These are phyloP conservation scores for Amauroascus niger DNA, from an alignment of 2,329 filamentous ascomycete genomes.

Conservation along the genomic window DNA sequence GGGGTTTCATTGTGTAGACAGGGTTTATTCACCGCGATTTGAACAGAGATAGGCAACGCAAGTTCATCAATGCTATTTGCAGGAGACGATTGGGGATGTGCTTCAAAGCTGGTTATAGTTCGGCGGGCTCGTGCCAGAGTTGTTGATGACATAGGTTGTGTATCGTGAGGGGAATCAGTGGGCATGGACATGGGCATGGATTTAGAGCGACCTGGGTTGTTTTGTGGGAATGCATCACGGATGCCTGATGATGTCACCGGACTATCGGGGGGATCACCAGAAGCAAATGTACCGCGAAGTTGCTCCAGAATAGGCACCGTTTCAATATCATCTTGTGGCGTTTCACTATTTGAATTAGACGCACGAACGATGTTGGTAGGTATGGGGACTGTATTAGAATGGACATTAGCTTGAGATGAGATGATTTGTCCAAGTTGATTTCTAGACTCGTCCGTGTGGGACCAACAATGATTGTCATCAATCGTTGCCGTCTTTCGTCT, in stretches of 20 bases:
- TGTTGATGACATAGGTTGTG: slow-evolving; percentile 33
- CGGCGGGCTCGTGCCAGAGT: slow-evolving; percentile 19
- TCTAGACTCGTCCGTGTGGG: neutral
- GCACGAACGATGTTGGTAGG: neutral
- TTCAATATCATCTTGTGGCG: neutral
- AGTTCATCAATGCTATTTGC: slow-evolving; percentile 24
- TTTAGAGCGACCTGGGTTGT: slow-evolving; percentile 20
- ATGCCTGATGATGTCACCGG: neutral
- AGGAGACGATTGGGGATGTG: slow-evolving; percentile 16
- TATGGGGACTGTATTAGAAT: neutral
- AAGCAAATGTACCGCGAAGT: neutral
- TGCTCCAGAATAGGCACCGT: neutral
- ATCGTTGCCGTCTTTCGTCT: slow-evolving; percentile 5
- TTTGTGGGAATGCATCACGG: neutral
- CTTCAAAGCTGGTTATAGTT: slow-evolving; percentile 10
- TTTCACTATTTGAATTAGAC: neutral
- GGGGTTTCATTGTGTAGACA: neutral
- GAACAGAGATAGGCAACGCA: slow-evolving; percentile 20
- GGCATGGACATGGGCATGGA: slow-evolving; percentile 21
- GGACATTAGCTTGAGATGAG: neutral
- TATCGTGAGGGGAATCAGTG: slow-evolving; percentile 32
- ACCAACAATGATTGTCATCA: neutral
- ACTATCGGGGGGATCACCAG: neutral
- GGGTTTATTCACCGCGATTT: slow-evolving; percentile 11
- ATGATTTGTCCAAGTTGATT: neutral